These are phyloP conservation scores for Epithele typhae DNA, from an alignment of 768 basidiomycete genomes.

Conservation along the genomic window DNA sequence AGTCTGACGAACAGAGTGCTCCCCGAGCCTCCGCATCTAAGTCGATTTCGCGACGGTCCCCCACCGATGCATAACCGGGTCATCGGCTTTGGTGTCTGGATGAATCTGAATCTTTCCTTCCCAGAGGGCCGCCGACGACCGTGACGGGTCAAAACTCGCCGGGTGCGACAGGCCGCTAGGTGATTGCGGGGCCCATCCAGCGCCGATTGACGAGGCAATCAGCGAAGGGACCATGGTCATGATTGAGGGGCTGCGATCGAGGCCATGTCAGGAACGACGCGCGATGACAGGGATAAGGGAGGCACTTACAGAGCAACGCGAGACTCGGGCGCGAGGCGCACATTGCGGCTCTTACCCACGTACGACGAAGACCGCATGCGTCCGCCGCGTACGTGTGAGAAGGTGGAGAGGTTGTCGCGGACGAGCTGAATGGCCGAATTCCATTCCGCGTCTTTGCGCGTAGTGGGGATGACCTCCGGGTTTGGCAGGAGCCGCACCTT, in stretches of 20 bases:
- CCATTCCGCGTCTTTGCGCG: constrained; percentile 59
- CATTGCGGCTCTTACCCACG: constrained; percentile 74
- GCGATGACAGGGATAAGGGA: constrained; percentile 16
- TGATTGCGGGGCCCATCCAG: constrained; percentile 53
- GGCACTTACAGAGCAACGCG: constrained; percentile 41
- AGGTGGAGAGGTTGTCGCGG: constrained; percentile 82
- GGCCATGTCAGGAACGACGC: constrained; percentile 26
- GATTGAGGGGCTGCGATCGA: constrained; percentile 50
- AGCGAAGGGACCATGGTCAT: constrained; percentile 76
- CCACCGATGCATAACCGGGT: constrained; percentile 38
- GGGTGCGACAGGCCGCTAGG: constrained; percentile 64
- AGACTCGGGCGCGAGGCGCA: constrained; percentile 45
- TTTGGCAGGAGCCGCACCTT: constrained; percentile 56
- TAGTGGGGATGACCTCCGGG: constrained; percentile 61
- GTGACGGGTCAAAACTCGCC: constrained; percentile 70
- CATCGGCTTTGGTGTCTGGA: constrained; percentile 73
- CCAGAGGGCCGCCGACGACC: constrained; percentile 78
- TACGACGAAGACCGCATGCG: constrained; percentile 82
- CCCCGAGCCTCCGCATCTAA: too few relatives aligned
- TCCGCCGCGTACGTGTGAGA: constrained; percentile 83
- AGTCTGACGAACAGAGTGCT: too few relatives aligned
- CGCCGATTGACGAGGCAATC: constrained; percentile 70
- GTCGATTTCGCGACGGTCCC: constrained; percentile 12
- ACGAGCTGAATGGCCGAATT: constrained; percentile 77
- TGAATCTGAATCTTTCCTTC: constrained; percentile 85